Percentiles rank a stretch among this genome's conserved stretches.
Evolutionary conservation across 768 basidiomycete genomes (phyloP).

Genomic region (Mycena capillaripes): DNA sequence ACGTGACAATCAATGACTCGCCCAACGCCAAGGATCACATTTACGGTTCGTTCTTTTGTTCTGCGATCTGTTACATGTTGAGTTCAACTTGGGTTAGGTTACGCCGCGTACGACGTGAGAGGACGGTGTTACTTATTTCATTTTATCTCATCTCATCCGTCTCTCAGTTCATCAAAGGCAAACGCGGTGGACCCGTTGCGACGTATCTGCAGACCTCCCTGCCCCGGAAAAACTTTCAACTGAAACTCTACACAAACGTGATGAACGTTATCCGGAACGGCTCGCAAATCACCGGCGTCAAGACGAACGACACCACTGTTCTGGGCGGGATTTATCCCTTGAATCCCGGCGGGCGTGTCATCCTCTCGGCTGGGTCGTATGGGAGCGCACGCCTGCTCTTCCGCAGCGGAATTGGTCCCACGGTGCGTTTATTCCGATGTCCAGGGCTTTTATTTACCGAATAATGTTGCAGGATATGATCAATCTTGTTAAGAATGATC

Average conservation of each 20-base stretch:
- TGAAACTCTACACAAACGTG: constrained; percentile 50
- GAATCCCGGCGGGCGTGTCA: constrained; percentile 41
- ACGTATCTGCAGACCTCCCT: constrained; percentile 57
- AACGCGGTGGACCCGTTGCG: constrained; percentile 56
- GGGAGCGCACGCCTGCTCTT: constrained; percentile 57
- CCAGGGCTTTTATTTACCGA: neutral
- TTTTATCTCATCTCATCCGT: neutral
- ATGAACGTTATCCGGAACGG: constrained; percentile 57
- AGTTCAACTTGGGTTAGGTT: constrained; percentile 16
- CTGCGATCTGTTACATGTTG: neutral
- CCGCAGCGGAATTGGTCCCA: constrained; percentile 59
- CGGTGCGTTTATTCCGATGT: constrained; percentile 30
- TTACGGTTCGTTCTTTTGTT: constrained; percentile 22
- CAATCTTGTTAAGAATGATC: constrained; percentile 47
- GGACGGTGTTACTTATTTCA: no score
- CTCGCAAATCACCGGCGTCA: constrained; percentile 56
- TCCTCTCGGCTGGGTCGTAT: constrained; percentile 52
- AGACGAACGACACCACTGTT: constrained; percentile 52
- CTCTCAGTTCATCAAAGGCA: constrained; percentile 43
- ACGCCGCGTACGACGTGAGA: constrained; percentile 35
- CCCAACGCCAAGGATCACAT: constrained; percentile 56
- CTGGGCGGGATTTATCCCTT: constrained; percentile 55
- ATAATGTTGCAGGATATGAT: constrained; percentile 45
- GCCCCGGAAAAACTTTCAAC: constrained; percentile 53
- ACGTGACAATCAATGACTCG: constrained; percentile 54